These are phyloP conservation scores for Clavariopsis aquatica DNA, from an alignment of 495 filamentous ascomycete species.

Conservation along the genomic window DNA sequence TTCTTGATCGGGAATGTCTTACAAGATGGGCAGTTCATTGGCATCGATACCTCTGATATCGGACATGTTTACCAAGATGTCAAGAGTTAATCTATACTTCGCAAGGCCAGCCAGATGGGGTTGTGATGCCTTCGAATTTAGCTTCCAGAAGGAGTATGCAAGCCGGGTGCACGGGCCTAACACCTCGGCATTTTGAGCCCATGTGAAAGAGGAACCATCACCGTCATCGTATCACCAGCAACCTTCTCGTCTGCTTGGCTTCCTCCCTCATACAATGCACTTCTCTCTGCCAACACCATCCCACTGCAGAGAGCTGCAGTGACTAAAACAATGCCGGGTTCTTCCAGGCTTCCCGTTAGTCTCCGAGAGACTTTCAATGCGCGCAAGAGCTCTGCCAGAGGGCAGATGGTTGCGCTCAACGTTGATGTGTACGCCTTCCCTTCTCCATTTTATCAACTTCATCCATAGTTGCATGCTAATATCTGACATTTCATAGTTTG, in stretches of 20 bases:
- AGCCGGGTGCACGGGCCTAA: slow-evolving; percentile 7
- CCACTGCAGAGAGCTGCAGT: background rate
- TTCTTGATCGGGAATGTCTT: too few species aligned
- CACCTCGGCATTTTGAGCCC: slow-evolving; percentile 3
- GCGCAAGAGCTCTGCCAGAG: slow-evolving; percentile 51
- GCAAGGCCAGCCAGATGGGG: slow-evolving; percentile 10
- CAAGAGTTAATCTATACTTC: background rate
- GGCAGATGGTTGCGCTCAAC: slow-evolving; percentile 60
- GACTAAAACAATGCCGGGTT: slow-evolving; percentile 47
- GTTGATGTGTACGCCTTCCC: slow-evolving; percentile 71
- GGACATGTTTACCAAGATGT: background rate
- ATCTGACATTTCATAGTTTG: slow-evolving; percentile 54
- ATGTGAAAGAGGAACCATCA: slow-evolving; percentile 13
- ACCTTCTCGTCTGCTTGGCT: background rate
- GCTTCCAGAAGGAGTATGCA: background rate
- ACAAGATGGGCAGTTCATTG: too few species aligned
- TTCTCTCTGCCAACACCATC: background rate
- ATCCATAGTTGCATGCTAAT: slow-evolving; percentile 9
- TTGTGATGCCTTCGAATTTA: background rate
- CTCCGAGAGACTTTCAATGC: slow-evolving; percentile 63
- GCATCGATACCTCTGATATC: too few species aligned
- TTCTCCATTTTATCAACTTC: background rate
- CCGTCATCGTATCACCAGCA: background rate
- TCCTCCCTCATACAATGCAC: background rate
- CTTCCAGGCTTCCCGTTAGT: slow-evolving; percentile 67